phyloP scores from a whole-genome alignment of 2,329 filamentous ascomycete genomes.

The Gliomastix tumulicola region DNA sequence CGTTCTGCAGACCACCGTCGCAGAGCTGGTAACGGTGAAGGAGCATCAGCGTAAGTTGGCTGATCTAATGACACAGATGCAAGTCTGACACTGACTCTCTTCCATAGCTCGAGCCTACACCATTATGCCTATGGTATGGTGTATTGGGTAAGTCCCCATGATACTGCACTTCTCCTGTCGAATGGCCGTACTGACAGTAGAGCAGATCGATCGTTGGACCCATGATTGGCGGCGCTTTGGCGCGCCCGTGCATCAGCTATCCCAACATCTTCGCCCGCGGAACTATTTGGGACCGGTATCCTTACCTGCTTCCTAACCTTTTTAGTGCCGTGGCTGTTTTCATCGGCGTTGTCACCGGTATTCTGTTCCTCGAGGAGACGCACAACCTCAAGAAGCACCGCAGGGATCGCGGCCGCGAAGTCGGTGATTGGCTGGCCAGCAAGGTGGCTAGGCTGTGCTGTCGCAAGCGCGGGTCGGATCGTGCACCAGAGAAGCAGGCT shows the following conservation, averaged over 20 bases:
- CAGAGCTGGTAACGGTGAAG: slow-evolving; percentile 86
- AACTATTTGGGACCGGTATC: slow-evolving; percentile 77
- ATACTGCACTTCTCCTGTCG: background rate
- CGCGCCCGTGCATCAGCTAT: slow-evolving; percentile 78
- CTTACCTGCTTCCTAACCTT: slow-evolving; percentile 88
- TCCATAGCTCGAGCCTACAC: slow-evolving; percentile 77
- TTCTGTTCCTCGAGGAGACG: slow-evolving; percentile 90
- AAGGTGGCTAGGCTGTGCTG: slow-evolving; percentile 26
- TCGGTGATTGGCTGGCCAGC: slow-evolving; percentile 63
- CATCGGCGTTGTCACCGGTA: slow-evolving; percentile 68
- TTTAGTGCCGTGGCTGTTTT: slow-evolving; percentile 76
- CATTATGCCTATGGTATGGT: slow-evolving; percentile 98
- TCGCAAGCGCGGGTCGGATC: slow-evolving; percentile 17
- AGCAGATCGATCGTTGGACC: slow-evolving; percentile 82
- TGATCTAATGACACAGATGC: background rate
- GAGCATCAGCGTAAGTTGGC: slow-evolving; percentile 73
- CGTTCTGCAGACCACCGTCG: slow-evolving; percentile 90
- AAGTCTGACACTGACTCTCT: background rate
- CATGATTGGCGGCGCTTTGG: slow-evolving; percentile 82
- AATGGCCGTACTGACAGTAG: slow-evolving; percentile 13
- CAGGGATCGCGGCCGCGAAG: slow-evolving; percentile 67
- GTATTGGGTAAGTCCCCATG: slow-evolving; percentile 60
- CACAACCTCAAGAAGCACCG: slow-evolving; percentile 74
- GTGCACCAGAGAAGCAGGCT: slow-evolving; percentile 50
- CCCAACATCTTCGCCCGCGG: slow-evolving; percentile 64